Conservation (phyloP, 2,329 filamentous ascomycete genomes). For the Annulohypoxylon truncatum region DNA sequence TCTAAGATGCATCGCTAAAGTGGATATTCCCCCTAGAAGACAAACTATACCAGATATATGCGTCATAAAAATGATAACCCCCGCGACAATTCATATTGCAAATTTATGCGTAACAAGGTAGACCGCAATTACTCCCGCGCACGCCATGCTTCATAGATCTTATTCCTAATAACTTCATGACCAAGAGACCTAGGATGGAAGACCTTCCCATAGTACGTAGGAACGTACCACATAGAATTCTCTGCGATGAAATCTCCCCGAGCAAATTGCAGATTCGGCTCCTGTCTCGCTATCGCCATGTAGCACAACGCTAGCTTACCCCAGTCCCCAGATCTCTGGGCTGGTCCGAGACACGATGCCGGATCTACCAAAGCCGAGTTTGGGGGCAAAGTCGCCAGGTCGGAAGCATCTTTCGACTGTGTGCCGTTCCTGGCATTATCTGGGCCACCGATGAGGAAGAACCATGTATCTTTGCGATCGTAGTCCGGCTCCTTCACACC, state of each 20-base stretch:
- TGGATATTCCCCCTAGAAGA: not conserved
- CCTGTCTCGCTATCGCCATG: constrained; percentile 56
- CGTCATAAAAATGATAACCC: not conserved
- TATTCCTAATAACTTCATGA: constrained; percentile 53
- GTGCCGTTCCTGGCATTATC: constrained; percentile 53
- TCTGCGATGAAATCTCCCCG: constrained; percentile 43
- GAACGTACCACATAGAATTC: constrained; percentile 60
- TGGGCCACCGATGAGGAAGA: constrained; percentile 59
- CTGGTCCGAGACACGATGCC: constrained; percentile 51
- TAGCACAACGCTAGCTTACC: constrained; percentile 57
- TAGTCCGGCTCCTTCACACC: constrained; percentile 58
- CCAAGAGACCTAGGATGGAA: constrained; percentile 58
- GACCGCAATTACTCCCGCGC: constrained; percentile 15
- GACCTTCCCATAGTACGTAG: constrained; percentile 59
- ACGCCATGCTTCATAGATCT: constrained; percentile 52
- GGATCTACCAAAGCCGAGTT: constrained; percentile 54
- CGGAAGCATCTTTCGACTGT: constrained; percentile 13
- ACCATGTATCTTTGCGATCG: constrained; percentile 58
- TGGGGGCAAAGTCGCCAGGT: constrained; percentile 42
- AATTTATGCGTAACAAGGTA: not conserved
- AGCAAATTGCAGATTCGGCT: constrained; percentile 52
- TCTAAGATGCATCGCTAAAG: not conserved
- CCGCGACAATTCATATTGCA: not conserved
- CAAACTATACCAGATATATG: not conserved
- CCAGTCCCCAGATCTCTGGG: constrained; percentile 56